Evolutionary conservation across 2,329 filamentous ascomycete species (phyloP), one percentile per base, ranked within the genome.

Genomic region (Fusarium sp.): DNA sequence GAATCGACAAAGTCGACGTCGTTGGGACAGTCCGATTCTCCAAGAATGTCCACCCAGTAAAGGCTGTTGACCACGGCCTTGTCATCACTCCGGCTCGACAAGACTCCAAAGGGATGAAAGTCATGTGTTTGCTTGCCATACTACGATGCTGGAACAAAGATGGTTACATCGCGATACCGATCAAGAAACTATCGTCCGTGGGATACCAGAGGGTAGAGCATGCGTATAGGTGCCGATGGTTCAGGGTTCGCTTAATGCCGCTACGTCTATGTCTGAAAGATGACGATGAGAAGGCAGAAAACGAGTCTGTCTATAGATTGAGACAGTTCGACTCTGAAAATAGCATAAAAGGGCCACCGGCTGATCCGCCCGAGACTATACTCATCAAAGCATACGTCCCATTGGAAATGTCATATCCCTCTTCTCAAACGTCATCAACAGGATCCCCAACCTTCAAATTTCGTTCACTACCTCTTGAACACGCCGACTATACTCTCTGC

Each of bases 111-210:
- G 61, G 62, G 0, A 27, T 65, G 8, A 59, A 65, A n/a, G 47
- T 29, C 2, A 65, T 65, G 62, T 65, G 62, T 11, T 22, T 65
- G 2, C n/a, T 65, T 1, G 62, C 62, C 0, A 30, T 65, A 3
- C 7, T 65, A 11, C 27, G 62, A 4, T 65, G 62, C 13, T 51
- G 60, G 45, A 65, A 59, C 3, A 65, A 65, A 22, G 61, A 65
- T 12, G 62, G 62, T 0, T 65, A 65, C 9, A 47, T 65, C 4
- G 62, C 52, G 0, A 65, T 65, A 20, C 62, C 62, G 1, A 65
- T 65, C 3, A 65, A 65, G 4, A 64, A 47, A 14, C 29, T 65
- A 4, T 20, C 53, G 2, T 52, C 61, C 5, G 53, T 61, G 0
- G 27, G 30, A 12, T 65, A 42, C 0, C 62, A 65, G 14, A 65